Base-by-base conservation (phyloP, 169 alveolate species). In the Theileria orientalis region DNA sequence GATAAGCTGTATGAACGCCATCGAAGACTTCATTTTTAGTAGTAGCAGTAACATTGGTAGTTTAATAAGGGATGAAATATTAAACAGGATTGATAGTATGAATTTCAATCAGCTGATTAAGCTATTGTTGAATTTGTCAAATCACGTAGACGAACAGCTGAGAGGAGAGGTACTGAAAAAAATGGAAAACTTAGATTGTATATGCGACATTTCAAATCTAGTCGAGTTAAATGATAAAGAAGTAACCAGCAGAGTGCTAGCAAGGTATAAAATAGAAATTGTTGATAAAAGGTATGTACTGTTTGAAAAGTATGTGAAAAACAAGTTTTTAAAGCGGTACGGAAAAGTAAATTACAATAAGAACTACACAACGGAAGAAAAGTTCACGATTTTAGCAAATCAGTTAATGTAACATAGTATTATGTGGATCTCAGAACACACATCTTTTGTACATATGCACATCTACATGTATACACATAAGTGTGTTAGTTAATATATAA, bases 21-120 rank as follows among this genome's bases (percentile, higher is more conserved):
- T 6, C 44, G n/a, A n/a, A n/a, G n/a, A n/a, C n/a, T n/a, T n/a
- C n/a, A n/a, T n/a, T n/a, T n/a, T n/a, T n/a, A n/a, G n/a, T n/a
- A n/a, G n/a, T n/a, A n/a, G n/a, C n/a, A n/a, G n/a, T n/a, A n/a
- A n/a, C n/a, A n/a, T n/a, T n/a, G n/a, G n/a, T n/a, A n/a, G n/a
- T n/a, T n/a, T n/a, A 11, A 62, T 62, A 32, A 9, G 14, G 72
- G 30, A 40, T 44, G 21, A 23, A 40, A 27, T 35, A 33, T 29
- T 37, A 7, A 29, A 62, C 13, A 62, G 72, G 60, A 32, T 62
- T 5, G 23, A 32, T 62, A 30, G 2, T 40, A 40, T 62, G 72
- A 62, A 62, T 33, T 62, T 62, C 72, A 62, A 14, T 23, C 52
- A 62, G 16, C 56, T 62, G 27, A 44, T 62, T 35, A 62, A 62